Evolutionary conservation across 2,329 filamentous ascomycete genomes (phyloP).

Genomic region (Nothomitra cinnamomea): DNA sequence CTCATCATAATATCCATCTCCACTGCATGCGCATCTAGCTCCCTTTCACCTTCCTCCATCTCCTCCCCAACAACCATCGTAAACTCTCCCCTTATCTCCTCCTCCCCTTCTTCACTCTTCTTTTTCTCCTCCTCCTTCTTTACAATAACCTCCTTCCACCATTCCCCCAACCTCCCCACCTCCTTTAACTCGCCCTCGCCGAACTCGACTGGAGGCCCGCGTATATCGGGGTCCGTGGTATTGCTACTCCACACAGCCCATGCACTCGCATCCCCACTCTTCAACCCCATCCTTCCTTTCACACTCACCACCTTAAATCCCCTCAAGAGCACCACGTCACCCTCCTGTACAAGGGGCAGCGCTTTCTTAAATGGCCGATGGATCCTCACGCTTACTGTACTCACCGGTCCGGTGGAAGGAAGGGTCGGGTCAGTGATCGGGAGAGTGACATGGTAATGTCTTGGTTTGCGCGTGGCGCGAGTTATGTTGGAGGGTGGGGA

Average conservation of each 20-base stretch:
- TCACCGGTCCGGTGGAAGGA: background rate
- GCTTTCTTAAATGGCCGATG: constrained; percentile 23
- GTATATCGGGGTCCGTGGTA: background rate
- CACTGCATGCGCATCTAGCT: constrained; percentile 1
- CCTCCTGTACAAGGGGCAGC: constrained; percentile 22
- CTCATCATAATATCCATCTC: no score
- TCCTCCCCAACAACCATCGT: constrained; percentile 33
- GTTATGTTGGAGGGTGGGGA: background rate
- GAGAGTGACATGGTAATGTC: background rate
- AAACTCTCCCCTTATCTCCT: constrained; percentile 60
- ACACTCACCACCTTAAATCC: constrained; percentile 28
- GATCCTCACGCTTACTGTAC: constrained; percentile 23
- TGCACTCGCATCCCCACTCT: constrained; percentile 25
- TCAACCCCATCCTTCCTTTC: constrained; percentile 23
- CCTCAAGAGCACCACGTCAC: constrained; percentile 27
- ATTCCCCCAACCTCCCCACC: background rate
- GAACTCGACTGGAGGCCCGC: constrained; percentile 6
- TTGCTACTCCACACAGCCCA: constrained; percentile 28
- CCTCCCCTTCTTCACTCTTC: constrained; percentile 84
- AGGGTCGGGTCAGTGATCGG: background rate
- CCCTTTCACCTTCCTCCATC: constrained; percentile 14
- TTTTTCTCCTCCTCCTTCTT: constrained; percentile 78
- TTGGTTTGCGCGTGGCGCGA: background rate
- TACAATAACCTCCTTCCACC: constrained; percentile 2
- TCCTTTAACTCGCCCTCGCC: background rate